Conservation (phyloP, 352 stramenopile species). For the Phytophthora aleatoria region DNA sequence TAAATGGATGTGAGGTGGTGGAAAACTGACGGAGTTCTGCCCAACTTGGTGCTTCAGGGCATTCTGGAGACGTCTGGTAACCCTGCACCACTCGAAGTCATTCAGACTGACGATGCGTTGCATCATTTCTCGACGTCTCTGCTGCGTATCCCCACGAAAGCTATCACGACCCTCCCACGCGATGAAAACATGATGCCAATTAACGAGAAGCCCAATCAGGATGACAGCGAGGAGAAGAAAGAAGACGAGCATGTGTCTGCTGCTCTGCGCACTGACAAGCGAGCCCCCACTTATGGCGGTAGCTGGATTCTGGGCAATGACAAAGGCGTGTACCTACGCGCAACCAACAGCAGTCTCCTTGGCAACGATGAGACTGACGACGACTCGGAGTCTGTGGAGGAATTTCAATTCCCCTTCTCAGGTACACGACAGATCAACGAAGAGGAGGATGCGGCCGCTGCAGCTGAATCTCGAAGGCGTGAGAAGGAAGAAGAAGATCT, state of each 20-base stretch:
- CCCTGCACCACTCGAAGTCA: slow-evolving; percentile 46
- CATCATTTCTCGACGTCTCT: slow-evolving; percentile 71
- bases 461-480: slow-evolving; percentile 30
- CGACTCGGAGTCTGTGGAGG: slow-evolving; percentile 56
- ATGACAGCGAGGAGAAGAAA: slow-evolving; percentile 29
- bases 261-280: slow-evolving; percentile 18
- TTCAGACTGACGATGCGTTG: slow-evolving; percentile 64
- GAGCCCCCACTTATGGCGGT: slow-evolving; percentile 50
- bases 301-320: slow-evolving; percentile 85
- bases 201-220: slow-evolving; percentile 39
- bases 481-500: slow-evolving; percentile 45
- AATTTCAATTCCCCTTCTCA: slow-evolving; percentile 57
- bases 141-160: slow-evolving; percentile 69
- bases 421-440: slow-evolving; percentile 36
- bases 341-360: slow-evolving; percentile 75
- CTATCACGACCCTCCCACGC: slow-evolving; percentile 80
- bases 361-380: slow-evolving; percentile 67
- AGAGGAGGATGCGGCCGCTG: slow-evolving; percentile 39
- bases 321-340: slow-evolving; percentile 75
- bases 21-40: slow-evolving; percentile 2
- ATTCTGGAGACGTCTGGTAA: slow-evolving; percentile 53
- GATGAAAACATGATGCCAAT: slow-evolving; percentile 59
- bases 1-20: not conserved
- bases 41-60: slow-evolving; percentile 28
- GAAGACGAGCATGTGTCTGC: slow-evolving; percentile 1